Evolutionary conservation across 768 basidiomycete species (phyloP), one percentile per base, ranked within the genome.

Genomic region (Daedaleopsis sinensis): DNA sequence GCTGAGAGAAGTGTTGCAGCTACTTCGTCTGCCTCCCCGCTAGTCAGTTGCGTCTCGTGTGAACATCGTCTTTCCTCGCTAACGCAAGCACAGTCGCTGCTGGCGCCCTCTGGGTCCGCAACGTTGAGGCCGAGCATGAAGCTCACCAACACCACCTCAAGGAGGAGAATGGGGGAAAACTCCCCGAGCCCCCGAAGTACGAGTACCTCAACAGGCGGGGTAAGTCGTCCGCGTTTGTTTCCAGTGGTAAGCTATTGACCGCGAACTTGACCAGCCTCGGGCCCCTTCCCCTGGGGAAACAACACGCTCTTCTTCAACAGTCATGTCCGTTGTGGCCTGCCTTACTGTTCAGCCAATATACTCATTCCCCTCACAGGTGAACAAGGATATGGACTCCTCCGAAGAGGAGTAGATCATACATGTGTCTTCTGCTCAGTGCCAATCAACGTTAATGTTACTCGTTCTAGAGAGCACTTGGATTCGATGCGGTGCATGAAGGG

Each of bases 261-360:
- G 52, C 37, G 37, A 36, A 2, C 18, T 48, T 5, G 3, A 54
- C 3, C 35, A 72, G 69, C 58, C 27, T 36, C 73, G 61, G 92
- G 91, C 74, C 90, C 92, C 43, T 94, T 82, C 82, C 93, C 93
- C 19, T 94, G 93, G 93, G 93, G 93, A 23, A 74, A 66, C 68
- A 94, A 94, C 83, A 82, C 84, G 15, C 81, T 94, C 18, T 94
- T 94, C 82, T 94, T 83, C 79, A 94, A 92, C 72, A 73, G 85
- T 53, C 79, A 84, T 66, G 92, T 90, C 13, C 47, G 24, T 53
- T 16, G 53, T 47, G 44, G 51, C 19, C 59, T 2, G 42, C 6
- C 48, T n/a, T 5, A 7, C 19, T 11, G 24, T 46, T 21, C 43
- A 19, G 49, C 47, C 37, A 24, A 44, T 53, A 57, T 52, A 57